Conservation (phyloP, 441 rosid genomes). For the Breynia disticha region DNA sequence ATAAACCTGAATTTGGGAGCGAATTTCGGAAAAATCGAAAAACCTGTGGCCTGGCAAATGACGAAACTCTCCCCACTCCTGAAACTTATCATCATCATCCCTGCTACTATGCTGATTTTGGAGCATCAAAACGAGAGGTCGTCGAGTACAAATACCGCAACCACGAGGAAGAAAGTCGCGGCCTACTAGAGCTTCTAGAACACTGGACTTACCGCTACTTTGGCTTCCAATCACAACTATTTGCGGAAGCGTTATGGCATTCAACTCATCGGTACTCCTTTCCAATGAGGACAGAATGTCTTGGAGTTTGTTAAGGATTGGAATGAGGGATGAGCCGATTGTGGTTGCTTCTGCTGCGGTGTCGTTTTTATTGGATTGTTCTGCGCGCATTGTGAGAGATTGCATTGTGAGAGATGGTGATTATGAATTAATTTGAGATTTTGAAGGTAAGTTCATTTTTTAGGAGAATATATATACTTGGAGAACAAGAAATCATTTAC, state of each 20-base stretch:
- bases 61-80: conserved; percentile 55
- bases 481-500: no score
- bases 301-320: conserved; percentile 29
- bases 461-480: no score
- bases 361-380: background rate
- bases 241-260: conserved; percentile 41
- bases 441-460: no score
- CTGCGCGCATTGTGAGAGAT: background rate
- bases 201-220: conserved; percentile 81
- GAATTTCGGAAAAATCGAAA: conserved; percentile 42
- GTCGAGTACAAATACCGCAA: conserved; percentile 53
- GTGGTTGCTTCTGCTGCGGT: background rate
- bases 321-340: conserved; percentile 35
- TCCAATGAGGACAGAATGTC: conserved; percentile 30
- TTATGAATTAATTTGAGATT: no score
- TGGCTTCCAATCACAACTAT: conserved; percentile 69
- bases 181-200: conserved; percentile 59
- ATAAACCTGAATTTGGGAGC: conserved; percentile 48
- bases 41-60: conserved; percentile 43
- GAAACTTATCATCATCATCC: conserved; percentile 20
- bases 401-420: no score
- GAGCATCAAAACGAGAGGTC: conserved; percentile 56
- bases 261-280: conserved; percentile 11
- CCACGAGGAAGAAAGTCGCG: conserved; percentile 70
- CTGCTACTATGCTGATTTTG: conserved; percentile 17